Evolutionary conservation across 345 rosid genomes (phyloP), one percentile per base, ranked within the genome.

Genomic region (Lepidium aucheri): DNA sequence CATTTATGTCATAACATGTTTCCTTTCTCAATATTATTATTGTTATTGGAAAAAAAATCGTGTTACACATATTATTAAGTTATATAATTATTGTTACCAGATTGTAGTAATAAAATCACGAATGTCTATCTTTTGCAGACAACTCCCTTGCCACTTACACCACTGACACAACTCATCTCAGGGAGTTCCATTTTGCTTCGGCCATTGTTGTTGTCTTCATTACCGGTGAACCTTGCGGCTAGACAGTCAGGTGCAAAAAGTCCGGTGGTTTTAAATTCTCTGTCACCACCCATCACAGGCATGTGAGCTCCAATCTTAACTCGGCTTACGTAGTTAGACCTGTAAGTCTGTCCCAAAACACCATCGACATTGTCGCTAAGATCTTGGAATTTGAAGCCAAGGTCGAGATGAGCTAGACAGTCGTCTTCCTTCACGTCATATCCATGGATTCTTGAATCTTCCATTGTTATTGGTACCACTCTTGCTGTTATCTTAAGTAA

Each of bases 271-370:
- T 59, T 61, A n/a, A 82, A 87, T 66, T 82, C 83, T 53, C 24
- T 69, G 46, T 83, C 81, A 5, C 94, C 83, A 51, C 94, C 89
- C 51, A 83, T 72, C 14, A 89, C 81, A 6, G 94, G 83, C 94
- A 85, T 89, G 26, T 40, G 70, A 7, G 75, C 85, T 14, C 85
- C 85, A 40, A 86, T 76, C 71, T 85, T 82, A 18, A 80, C 88
- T 38, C 70, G 65, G 42, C 86, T 86, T 22, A 80, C 77, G 38
- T 89, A 85, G 39, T 66, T 73, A 14, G 73, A 36, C 50, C 70
- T 70, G 32, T 86, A 89, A 12, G 94, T 85, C 49, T 83, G 87
- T 9, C 93, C 89, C 60, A 85, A 43, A 32, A 86, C 81, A 43
- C 93, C 89, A 49, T 74, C 79, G 2, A 82, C 87, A 9, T 80